Evolutionary conservation across 2,329 filamentous ascomycete genomes (phyloP), one percentile per base, ranked within the genome.

Genomic region (Macrophomina tecta): DNA sequence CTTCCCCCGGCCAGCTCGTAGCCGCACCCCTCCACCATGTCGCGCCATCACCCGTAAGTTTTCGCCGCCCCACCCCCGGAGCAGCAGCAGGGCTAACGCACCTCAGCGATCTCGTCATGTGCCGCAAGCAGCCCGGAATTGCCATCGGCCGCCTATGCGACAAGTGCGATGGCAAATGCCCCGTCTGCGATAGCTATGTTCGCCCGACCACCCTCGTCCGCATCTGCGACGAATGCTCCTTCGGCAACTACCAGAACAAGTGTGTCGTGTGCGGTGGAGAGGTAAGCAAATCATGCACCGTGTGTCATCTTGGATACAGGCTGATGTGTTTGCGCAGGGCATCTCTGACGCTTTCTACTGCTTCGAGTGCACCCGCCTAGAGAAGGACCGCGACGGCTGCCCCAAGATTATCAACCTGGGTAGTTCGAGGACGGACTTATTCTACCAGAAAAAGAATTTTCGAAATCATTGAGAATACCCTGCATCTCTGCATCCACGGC

Each of bases 241-340:
- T 99, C 80, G 95, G 95, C 77, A 99, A 99, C 86, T 99, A 97
- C 85, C 95, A 98, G 83, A 99, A 99, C 85, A 99, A 99, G 82
- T 99, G 95, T 79, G 93, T 99, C 72, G 95, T 99, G 51, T 99
- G 95, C 81, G 95, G 95, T 78, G 95, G 95, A 73, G 95, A 98
- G 74, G 75, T 77, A 68, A 68, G 72, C 64, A n/a, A 49, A 23
- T 23, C 28, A 32, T n/a, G 9, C n/a, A 23, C 34, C 7, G 11
- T n/a, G 12, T 38, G 6, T 38, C 6, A 12, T 38, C 42, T 28
- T 4, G 12, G 23, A 12, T 30, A 12, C n/a, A 9, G 30, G n/a
- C 55, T 68, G n/a, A 67, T 36, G 45, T 46, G 30, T 6, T 28
- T n/a, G 23, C 11, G 30, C n/a, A 79, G 82, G 95, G 95, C 36